A percentile compares a stretch with the other conserved stretches of the same genome.
Evolutionary conservation across 2,329 filamentous ascomycete genomes (phyloP).

Genomic region (Hypoxylon sp.): DNA sequence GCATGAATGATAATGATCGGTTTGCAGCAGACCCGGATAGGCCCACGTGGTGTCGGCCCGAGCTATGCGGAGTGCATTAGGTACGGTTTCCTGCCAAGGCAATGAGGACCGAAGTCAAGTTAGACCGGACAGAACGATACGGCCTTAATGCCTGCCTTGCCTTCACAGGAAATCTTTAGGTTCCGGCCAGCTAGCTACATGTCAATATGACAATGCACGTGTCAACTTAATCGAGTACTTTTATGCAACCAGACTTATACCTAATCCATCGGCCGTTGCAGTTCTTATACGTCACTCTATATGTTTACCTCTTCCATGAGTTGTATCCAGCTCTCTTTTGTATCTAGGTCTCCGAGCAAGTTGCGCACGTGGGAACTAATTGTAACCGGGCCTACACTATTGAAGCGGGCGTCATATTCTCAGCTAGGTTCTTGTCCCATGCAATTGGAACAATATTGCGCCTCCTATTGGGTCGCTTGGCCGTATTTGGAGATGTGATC

Average conservation of each 20-base stretch:
- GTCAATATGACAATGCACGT: too few species aligned
- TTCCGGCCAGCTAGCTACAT: not conserved
- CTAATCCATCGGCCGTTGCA: not conserved
- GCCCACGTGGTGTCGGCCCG: constrained; percentile 7
- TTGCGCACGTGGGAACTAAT: constrained; percentile 3
- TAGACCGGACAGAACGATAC: not conserved
- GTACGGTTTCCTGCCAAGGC: not conserved
- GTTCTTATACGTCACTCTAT: not conserved
- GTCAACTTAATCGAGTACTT: constrained; percentile 14
- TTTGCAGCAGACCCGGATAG: not conserved
- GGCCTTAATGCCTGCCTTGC: constrained; percentile 3
- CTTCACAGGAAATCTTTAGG: not conserved
- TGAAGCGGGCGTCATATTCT: constrained; percentile 8
- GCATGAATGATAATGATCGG: not conserved
- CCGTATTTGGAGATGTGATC: constrained; percentile 3
- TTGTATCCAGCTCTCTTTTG: not conserved
- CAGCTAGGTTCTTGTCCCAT: constrained; percentile 23
- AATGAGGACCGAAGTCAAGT: not conserved
- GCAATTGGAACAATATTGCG: constrained; percentile 19
- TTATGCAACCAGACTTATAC: not conserved
- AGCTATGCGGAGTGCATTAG: constrained; percentile 8
- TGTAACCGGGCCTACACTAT: constrained; percentile 3
- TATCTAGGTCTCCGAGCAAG: not conserved
- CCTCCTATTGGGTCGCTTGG: constrained; percentile 27
- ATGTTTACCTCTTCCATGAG: not conserved